These are phyloP conservation scores for Picea glauca DNA, from an alignment of 75 land plant species.

Conservation along the genomic window DNA sequence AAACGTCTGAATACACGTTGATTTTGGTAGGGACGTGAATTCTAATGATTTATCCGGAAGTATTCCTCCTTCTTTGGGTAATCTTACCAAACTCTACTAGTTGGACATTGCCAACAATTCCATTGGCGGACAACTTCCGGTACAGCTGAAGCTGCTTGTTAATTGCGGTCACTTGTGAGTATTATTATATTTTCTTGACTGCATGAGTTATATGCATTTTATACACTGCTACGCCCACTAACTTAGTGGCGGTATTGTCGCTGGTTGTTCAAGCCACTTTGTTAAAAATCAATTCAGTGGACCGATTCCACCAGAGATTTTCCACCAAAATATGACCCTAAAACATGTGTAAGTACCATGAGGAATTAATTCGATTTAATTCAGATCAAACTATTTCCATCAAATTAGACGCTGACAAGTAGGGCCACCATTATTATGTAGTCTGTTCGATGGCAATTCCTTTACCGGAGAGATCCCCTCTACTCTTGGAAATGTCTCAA, in stretches of 20 bases:
- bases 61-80: conserved; percentile 65
- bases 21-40: conserved; percentile 50
- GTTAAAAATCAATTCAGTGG: conserved; percentile 64
- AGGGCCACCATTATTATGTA: conserved; percentile 5
- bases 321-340: conserved; percentile 37
- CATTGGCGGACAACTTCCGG: conserved; percentile 56
- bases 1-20: not conserved
- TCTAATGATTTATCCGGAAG: conserved; percentile 60
- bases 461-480: conserved; percentile 58
- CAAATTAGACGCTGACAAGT: not conserved
- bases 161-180: conserved; percentile 69
- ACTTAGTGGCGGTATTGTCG: not conserved
- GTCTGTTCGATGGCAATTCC: conserved; percentile 66
- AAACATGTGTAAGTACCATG: conserved; percentile 45
- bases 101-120: conserved; percentile 62
- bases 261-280: conserved; percentile 47
- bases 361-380: not conserved
- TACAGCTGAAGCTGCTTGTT: conserved; percentile 52
- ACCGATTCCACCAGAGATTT: conserved; percentile 48
- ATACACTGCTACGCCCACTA: not conserved
- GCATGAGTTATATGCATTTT: not conserved
- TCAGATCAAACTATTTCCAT: not conserved
- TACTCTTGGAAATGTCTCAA: conserved; percentile 49
- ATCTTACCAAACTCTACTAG: conserved; percentile 54
- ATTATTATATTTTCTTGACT: not conserved